Evolutionary conservation across 805 yeast species (phyloP).

Genomic region (Saccharomycopsis schoenii): DNA sequence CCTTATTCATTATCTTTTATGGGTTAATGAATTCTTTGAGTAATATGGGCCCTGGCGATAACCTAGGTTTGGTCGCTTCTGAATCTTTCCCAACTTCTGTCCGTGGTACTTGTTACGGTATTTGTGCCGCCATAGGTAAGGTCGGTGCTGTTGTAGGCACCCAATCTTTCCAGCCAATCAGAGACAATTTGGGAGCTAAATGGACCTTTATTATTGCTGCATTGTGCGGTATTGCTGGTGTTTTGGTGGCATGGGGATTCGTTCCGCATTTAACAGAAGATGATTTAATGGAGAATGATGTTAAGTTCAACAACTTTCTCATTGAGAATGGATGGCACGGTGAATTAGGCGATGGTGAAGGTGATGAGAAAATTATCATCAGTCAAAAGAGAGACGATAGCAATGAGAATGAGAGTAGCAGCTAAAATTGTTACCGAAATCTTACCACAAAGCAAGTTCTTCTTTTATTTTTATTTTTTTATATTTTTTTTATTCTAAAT

Average conservation of each 20-base stretch:
- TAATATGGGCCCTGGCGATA: constrained; percentile 72
- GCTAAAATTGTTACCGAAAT: too few species aligned
- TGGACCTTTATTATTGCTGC: constrained; percentile 83
- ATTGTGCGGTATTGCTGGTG: constrained; percentile 56
- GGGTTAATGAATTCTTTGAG: constrained; percentile 64
- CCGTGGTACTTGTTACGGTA: constrained; percentile 66
- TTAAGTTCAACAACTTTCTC: constrained; percentile 49
- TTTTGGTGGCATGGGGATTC: constrained; percentile 45
- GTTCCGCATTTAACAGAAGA: constrained; percentile 63
- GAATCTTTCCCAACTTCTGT: constrained; percentile 71
- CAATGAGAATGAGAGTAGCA: too few species aligned
- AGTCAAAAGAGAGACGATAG: neutral
- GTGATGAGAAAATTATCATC: neutral
- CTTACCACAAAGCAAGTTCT: neutral
- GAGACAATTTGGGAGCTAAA: constrained; percentile 47
- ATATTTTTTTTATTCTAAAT: too few species aligned
- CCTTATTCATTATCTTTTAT: constrained; percentile 60
- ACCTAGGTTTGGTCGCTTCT: constrained; percentile 56
- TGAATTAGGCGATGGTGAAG: constrained; percentile 26
- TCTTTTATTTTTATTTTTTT: neutral
- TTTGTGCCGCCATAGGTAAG: constrained; percentile 73
- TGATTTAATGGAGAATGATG: constrained; percentile 59
- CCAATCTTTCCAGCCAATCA: constrained; percentile 59
- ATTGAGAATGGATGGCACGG: constrained; percentile 50
- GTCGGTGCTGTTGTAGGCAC: constrained; percentile 84